These are phyloP conservation scores for Talaromyces adpressus DNA, from an alignment of 495 filamentous ascomycete genomes.

Conservation along the genomic window DNA sequence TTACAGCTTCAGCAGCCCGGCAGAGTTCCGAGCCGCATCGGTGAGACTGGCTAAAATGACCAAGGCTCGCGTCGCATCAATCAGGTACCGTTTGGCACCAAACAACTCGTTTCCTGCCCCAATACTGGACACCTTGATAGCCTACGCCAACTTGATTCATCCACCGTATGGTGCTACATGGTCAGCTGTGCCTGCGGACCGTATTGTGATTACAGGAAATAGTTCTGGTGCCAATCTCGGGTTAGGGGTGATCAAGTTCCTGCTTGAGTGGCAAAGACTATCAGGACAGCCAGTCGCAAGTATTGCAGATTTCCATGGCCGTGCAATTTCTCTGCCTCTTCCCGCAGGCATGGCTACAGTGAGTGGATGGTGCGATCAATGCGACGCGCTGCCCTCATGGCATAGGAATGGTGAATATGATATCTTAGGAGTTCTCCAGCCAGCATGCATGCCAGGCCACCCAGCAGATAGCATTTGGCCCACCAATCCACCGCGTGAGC, in stretches of 20 bases:
- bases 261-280: conserved; percentile 48
- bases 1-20: conserved; percentile 9
- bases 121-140: conserved; percentile 56
- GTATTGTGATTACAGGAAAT: conserved; percentile 62
- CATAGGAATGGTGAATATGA: conserved; percentile 2
- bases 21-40: conserved; percentile 13
- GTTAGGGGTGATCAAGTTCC: conserved; percentile 50
- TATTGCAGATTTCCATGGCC: background rate
- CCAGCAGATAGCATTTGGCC: conserved; percentile 55
- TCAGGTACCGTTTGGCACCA: conserved; percentile 63
- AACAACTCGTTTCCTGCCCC: conserved; percentile 60
- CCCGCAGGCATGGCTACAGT: conserved; percentile 1
- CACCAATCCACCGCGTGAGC: conserved; percentile 42
- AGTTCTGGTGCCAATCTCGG: conserved; percentile 61
- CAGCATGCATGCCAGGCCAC: conserved; percentile 13
- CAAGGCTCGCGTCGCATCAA: conserved; percentile 44
- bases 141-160: conserved; percentile 61
- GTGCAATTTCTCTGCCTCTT: background rate
- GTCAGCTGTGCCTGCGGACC: conserved; percentile 43
- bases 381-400: conserved; percentile 4
- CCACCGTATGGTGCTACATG: conserved; percentile 54
- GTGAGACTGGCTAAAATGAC: conserved; percentile 15
- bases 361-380: conserved; percentile 5
- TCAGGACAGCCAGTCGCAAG: background rate
- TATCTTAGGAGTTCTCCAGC: conserved; percentile 4